A percentile compares a stretch with the other conserved stretches of the same genome.
Conservation (phyloP, 2,329 filamentous ascomycete genomes). For the Aspergillus tanneri region DNA sequence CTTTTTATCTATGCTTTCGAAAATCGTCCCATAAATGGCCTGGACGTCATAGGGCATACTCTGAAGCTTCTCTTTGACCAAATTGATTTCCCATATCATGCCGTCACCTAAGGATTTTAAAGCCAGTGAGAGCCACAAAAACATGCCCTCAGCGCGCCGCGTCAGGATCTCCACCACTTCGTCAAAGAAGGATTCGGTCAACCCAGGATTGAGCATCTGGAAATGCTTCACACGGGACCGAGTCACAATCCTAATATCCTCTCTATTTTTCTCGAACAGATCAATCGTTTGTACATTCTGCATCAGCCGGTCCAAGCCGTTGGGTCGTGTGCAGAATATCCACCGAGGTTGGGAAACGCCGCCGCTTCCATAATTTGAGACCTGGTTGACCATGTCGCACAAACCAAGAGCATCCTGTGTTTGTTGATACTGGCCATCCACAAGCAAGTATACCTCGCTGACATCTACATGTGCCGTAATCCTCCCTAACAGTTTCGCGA, state of each 20-base stretch:
- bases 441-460: constrained; percentile 1
- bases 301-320: too few relatives aligned
- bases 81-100: background rate
- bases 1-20: background rate
- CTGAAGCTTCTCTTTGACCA: constrained; percentile 1
- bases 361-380: too few relatives aligned
- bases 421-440: constrained; percentile 1
- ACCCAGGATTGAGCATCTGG: constrained; percentile 1
- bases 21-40: background rate
- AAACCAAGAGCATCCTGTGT: background rate
- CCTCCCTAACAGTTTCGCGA: background rate
- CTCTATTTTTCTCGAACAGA: background rate
- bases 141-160: constrained; percentile 2
- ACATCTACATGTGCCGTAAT: background rate
- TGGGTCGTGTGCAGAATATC: too few relatives aligned
- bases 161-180: background rate
- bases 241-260: background rate
- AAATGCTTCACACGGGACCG: background rate
- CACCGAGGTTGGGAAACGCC: too few relatives aligned
- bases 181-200: background rate
- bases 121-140: constrained; percentile 4
- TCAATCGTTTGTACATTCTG: too few relatives aligned
- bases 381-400: too few relatives aligned
- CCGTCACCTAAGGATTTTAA: background rate
- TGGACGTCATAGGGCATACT: constrained; percentile 1